A percentile compares a stretch with the other conserved stretches of the same genome.
phyloP scores from a whole-genome alignment of 1,284 basidiomycete genomes.

The Xanthoconium separans region DNA sequence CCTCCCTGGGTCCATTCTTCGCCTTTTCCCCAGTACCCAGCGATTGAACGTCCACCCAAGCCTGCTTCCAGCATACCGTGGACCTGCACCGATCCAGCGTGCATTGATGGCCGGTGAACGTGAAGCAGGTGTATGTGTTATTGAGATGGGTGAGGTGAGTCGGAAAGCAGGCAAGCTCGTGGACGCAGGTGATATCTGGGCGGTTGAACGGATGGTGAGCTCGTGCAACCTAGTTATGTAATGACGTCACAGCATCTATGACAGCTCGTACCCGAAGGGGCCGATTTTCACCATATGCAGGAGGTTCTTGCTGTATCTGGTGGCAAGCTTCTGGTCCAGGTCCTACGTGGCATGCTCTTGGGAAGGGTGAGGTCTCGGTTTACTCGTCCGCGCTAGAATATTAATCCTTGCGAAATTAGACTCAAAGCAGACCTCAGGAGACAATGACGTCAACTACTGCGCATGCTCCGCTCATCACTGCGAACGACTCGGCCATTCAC shows the following conservation, averaged over 20 bases:
- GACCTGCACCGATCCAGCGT: slow-evolving; percentile 92
- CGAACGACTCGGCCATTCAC: slow-evolving; percentile 50
- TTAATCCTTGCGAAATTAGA: slow-evolving; percentile 34
- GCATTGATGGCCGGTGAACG: slow-evolving; percentile 52
- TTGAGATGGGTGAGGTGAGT: slow-evolving; percentile 45
- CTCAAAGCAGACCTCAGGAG: slow-evolving; percentile 44
- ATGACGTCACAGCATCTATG: slow-evolving; percentile 60
- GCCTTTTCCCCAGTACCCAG: slow-evolving; percentile 57
- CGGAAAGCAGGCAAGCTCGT: slow-evolving; percentile 39
- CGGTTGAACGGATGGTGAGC: slow-evolving; percentile 41
- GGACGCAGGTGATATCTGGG: slow-evolving; percentile 53
- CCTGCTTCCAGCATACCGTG: slow-evolving; percentile 84
- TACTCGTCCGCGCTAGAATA: slow-evolving; percentile 20
- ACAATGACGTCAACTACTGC: slow-evolving; percentile 39
- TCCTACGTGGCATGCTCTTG: slow-evolving; percentile 61
- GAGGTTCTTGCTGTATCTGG: slow-evolving; percentile 65
- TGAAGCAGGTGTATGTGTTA: slow-evolving; percentile 59
- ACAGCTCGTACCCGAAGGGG: slow-evolving; percentile 28
- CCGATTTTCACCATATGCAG: slow-evolving; percentile 57
- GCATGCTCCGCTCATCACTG: slow-evolving; percentile 27
- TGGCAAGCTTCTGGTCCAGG: slow-evolving; percentile 61
- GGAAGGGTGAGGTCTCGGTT: slow-evolving; percentile 36
- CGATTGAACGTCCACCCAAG: slow-evolving; percentile 94
- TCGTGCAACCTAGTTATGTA: slow-evolving; percentile 19
- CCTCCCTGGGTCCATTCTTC: slow-evolving; percentile 50